Base-by-base conservation (phyloP, 202 grass and related monocot genomes). In the Sporobolus alterniflorus region DNA sequence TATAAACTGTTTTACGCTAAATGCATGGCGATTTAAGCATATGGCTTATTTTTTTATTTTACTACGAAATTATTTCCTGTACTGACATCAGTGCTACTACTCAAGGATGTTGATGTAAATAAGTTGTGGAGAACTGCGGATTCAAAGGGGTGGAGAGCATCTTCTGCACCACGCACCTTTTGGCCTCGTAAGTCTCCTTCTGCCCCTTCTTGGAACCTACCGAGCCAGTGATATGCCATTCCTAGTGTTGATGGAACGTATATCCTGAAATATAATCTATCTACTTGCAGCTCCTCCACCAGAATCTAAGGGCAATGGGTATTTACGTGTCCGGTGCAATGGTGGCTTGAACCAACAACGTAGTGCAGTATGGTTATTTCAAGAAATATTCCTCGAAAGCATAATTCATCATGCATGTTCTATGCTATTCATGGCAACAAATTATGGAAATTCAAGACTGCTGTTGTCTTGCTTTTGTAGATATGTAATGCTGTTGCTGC, bases 311-410 rank as follows among this genome's bases (percentile, higher is more conserved):
- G 92, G 82, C 77, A 99, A 89, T 80, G 96, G 96, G n/a, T 99
- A 85, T 86, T 80, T 99, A 65, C 96, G 96, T 7, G 96, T 99
- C 65, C 89, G 93, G 21, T 99, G 93, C 88, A 99, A 99, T 86
- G 96, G 96, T 83, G 96, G 96, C 61, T 90, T 99, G 85, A 99
- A 99, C 75, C 96, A 99, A 85, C 96, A 99, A 90, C 89, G 93
- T 72, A 96, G 77, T 59, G 96, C 96, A 67, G 96, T 98, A 96
- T 71, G 91, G 83, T 88, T 76, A 46, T 63, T 32, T 79, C 26
- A 73, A 15, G 26, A 77, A 57, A 65, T 26, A 55, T 81, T 16
- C 24, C 21, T 65, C 11, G 87, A 75, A 76, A 64, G 16, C 50
- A 57, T 84, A 28, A 52, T 69, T 61, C 32, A 83, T 41, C 47